phyloP scores from a whole-genome alignment of 2,329 filamentous ascomycete species.

The Stachybotrys echinatus region DNA sequence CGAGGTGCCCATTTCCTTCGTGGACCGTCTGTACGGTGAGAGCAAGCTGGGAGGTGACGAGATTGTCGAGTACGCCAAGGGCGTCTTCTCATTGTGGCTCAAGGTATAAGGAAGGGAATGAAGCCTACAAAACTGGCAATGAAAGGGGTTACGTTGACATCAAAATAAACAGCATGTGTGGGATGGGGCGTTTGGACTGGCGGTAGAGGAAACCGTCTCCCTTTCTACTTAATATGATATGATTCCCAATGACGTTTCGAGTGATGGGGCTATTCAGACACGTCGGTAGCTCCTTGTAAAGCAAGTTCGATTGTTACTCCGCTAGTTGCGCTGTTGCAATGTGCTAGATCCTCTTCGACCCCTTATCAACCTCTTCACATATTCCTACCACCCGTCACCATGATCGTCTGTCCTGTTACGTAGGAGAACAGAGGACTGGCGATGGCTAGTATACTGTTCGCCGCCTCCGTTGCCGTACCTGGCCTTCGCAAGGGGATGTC shows the following conservation, averaged over 20 bases:
- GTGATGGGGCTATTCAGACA: not conserved
- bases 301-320: too few relatives aligned
- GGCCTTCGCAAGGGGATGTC: conserved; percentile 78
- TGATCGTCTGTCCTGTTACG: conserved; percentile 81
- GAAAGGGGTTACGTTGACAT: not conserved
- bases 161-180: conserved; percentile 3
- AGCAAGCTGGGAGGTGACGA: conserved; percentile 91
- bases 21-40: conserved; percentile 92
- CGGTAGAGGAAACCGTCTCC: not conserved
- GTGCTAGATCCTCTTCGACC: too few relatives aligned
- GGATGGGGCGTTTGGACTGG: conserved; percentile 18
- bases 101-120: conserved; percentile 54
- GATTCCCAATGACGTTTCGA: not conserved
- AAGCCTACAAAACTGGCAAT: conserved; percentile 7
- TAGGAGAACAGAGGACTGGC: conserved; percentile 80
- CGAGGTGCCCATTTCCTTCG: conserved; percentile 94
- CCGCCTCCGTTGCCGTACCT: conserved; percentile 75
- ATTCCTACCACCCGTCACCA: conserved; percentile 72
- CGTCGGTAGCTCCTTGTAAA: too few relatives aligned
- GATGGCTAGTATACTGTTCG: conserved; percentile 69
- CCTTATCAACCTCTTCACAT: conserved; percentile 32
- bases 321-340: too few relatives aligned
- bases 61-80: conserved; percentile 94
- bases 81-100: conserved; percentile 70
- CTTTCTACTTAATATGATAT: not conserved